Conservation (phyloP, 1,284 basidiomycete species). For the Athelia psychrophila region DNA sequence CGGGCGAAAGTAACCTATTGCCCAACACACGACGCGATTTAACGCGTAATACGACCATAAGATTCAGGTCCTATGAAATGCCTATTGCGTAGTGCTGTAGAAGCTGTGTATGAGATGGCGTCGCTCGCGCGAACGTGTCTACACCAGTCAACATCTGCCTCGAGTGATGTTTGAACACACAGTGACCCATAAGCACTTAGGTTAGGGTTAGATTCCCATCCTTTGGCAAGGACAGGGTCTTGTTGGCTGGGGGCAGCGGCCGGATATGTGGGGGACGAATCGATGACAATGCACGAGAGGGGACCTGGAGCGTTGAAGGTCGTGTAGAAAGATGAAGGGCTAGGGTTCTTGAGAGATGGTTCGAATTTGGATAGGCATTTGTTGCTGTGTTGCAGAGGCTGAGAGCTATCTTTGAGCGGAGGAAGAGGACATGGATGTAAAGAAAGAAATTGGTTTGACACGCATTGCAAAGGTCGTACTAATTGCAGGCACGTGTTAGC, state of each 20-base stretch:
- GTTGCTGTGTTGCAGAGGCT: not conserved
- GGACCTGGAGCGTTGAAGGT: slow-evolving; percentile 25
- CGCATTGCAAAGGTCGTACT: too few relatives aligned
- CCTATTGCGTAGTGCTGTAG: not conserved
- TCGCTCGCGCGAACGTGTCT: slow-evolving; percentile 25
- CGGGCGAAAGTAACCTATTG: slow-evolving; percentile 20
- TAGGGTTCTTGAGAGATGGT: not conserved
- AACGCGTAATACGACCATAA: not conserved
- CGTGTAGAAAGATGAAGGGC: slow-evolving; percentile 16
- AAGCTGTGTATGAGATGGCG: slow-evolving; percentile 16
- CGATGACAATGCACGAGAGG: slow-evolving; percentile 17
- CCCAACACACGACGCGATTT: slow-evolving; percentile 1
- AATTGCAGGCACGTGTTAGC: too few relatives aligned
- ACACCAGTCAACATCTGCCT: slow-evolving; percentile 18
- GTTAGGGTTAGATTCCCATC: slow-evolving; percentile 55
- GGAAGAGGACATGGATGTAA: too few relatives aligned
- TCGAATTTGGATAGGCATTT: not conserved
- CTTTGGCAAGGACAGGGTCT: slow-evolving; percentile 23
- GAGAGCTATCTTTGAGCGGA: not conserved
- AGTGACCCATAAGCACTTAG: slow-evolving; percentile 37
- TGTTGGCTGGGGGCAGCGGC: slow-evolving; percentile 26
- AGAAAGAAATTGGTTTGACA: too few relatives aligned
- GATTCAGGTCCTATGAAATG: not conserved
- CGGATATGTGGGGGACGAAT: slow-evolving; percentile 14
- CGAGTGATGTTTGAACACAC: slow-evolving; percentile 29